Percentiles rank a stretch among this genome's conserved stretches.
Evolutionary conservation across 164 flowering plant species (phyloP).

Genomic region (Vitis rupestris): DNA sequence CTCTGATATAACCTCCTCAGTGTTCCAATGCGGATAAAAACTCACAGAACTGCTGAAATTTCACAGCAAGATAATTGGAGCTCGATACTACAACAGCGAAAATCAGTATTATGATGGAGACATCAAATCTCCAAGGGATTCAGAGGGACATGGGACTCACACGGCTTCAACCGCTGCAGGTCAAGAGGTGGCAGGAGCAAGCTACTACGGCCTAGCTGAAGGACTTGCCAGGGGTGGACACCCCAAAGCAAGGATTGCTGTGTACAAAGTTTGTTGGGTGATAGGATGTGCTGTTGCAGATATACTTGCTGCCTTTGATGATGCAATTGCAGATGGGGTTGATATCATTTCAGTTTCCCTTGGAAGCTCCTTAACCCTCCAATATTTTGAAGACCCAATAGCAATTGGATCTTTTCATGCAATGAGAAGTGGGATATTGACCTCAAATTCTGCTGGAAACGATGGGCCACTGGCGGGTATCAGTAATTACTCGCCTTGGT

Average conservation of each 20-base stretch:
- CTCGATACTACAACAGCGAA: slow-evolving; percentile 25
- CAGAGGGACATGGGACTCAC: slow-evolving; percentile 37
- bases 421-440: slow-evolving; percentile 17
- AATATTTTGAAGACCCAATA: slow-evolving; percentile 1
- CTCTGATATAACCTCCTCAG: too few species aligned
- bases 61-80: slow-evolving; percentile 40
- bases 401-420: slow-evolving; percentile 31
- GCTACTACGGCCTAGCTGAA: slow-evolving; percentile 29
- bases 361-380: not conserved
- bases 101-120: not conserved
- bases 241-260: slow-evolving; percentile 33
- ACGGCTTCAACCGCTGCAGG: slow-evolving; percentile 41
- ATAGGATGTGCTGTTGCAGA: slow-evolving; percentile 22
- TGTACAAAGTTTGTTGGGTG: slow-evolving; percentile 42
- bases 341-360: slow-evolving; percentile 18
- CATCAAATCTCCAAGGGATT: slow-evolving; percentile 28
- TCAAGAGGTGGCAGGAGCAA: slow-evolving; percentile 23
- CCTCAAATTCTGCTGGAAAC: slow-evolving; percentile 22
- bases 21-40: too few species aligned
- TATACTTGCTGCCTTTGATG: slow-evolving; percentile 36
- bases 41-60: not conserved
- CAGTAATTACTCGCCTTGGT: slow-evolving; percentile 10
- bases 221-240: slow-evolving; percentile 39
- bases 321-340: slow-evolving; percentile 46
- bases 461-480: not conserved